A percentile compares a stretch with the other conserved stretches of the same genome.
phyloP scores from a whole-genome alignment of 805 yeast species.

The Lipomyces sp. region DNA sequence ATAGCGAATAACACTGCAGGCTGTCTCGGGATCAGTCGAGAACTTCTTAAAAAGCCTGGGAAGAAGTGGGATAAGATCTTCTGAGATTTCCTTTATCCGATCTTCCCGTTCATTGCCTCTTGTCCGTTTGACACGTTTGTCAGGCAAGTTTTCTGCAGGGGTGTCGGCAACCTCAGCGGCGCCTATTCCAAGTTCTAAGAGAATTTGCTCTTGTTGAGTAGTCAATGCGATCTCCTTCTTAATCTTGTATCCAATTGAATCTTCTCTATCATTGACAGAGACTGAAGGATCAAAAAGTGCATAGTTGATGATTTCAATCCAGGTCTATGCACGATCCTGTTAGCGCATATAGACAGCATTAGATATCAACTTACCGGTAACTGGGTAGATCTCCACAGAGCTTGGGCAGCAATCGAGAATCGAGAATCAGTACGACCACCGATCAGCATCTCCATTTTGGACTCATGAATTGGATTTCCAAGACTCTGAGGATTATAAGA shows the following conservation, averaged over 20 bases:
- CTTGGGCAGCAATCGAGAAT: conserved; percentile 29
- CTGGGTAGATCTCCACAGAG: conserved; percentile 23
- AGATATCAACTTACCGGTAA: conserved; percentile 17
- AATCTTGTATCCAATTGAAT: conserved; percentile 15
- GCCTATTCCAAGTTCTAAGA: conserved; percentile 30
- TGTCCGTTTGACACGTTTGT: conserved; percentile 2
- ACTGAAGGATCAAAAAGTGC: conserved; percentile 29
- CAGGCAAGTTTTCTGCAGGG: conserved; percentile 1
- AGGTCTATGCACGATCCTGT: not conserved
- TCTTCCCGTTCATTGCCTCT: conserved; percentile 17
- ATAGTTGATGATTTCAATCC: conserved; percentile 23
- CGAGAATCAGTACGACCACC: conserved; percentile 28
- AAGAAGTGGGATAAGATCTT: conserved; percentile 30
- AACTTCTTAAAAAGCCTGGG: conserved; percentile 40
- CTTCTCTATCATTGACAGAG: conserved; percentile 10
- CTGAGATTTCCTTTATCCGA: conserved; percentile 15
- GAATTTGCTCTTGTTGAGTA: conserved; percentile 22
- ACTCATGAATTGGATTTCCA: conserved; percentile 17
- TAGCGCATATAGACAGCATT: not conserved
- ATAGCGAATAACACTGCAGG: conserved; percentile 37
- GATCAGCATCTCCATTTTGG: conserved; percentile 17
- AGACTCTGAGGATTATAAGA: conserved; percentile 19
- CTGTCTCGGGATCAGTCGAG: conserved; percentile 37
- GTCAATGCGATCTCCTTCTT: conserved; percentile 16
- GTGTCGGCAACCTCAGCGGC: conserved; percentile 22